Conservation (phyloP, 805 yeast genomes). For the Metschnikowia peoriensis region DNA sequence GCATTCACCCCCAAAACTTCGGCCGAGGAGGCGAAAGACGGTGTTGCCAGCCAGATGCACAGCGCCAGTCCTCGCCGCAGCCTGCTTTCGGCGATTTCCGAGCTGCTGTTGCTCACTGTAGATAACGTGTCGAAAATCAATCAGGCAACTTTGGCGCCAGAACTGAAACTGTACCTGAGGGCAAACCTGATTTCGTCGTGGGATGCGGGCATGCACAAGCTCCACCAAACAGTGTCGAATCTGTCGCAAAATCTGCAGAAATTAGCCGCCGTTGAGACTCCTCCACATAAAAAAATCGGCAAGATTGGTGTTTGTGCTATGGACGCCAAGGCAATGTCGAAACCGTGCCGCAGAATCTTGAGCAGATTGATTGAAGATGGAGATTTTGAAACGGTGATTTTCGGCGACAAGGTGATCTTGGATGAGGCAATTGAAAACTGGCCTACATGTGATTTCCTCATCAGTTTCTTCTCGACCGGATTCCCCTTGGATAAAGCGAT, state of each 20-base stretch:
- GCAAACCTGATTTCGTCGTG: slow-evolving; percentile 22
- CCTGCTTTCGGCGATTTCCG: slow-evolving; percentile 19
- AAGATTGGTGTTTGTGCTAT: slow-evolving; percentile 98
- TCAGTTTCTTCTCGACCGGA: slow-evolving; percentile 92
- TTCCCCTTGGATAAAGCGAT: slow-evolving; percentile 97
- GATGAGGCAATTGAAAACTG: slow-evolving; percentile 95
- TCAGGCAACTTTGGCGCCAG: slow-evolving; percentile 16
- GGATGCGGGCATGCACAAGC: slow-evolving; percentile 23
- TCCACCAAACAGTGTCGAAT: slow-evolving; percentile 38
- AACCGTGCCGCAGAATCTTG: slow-evolving; percentile 90
- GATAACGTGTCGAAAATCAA: slow-evolving; percentile 20
- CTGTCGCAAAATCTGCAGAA: slow-evolving; percentile 31
- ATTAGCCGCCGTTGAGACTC: slow-evolving; percentile 24
- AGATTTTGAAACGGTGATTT: slow-evolving; percentile 93
- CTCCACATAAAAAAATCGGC: slow-evolving; percentile 58
- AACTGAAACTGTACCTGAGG: slow-evolving; percentile 19
- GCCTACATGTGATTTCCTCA: slow-evolving; percentile 97
- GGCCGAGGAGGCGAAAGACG: slow-evolving; percentile 34
- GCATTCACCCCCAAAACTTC: slow-evolving; percentile 71
- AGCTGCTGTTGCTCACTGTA: slow-evolving; percentile 15
- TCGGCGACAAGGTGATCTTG: slow-evolving; percentile 94
- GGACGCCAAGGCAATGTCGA: slow-evolving; percentile 94
- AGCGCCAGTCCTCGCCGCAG: slow-evolving; percentile 16
- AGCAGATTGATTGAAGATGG: slow-evolving; percentile 87
- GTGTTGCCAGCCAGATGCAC: slow-evolving; percentile 17